Percentiles rank a stretch among this genome's conserved stretches.
Evolutionary conservation across 257 asterid genomes (phyloP).

Genomic region (Echites panduratus): DNA sequence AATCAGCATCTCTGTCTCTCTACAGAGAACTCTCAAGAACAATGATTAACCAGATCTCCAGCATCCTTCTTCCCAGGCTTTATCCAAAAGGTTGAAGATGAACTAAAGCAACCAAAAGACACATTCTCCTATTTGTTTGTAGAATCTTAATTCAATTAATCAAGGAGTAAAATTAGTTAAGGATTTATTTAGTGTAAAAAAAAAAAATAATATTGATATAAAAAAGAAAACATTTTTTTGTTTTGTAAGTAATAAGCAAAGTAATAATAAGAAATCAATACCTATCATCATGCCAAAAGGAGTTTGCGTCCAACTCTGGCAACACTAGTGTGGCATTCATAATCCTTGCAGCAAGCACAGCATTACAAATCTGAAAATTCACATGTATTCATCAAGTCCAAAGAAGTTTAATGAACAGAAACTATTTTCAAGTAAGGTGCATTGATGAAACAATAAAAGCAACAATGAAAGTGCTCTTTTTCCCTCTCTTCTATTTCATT

Average conservation of each 20-base stretch:
- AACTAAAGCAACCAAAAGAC: neutral
- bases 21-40: neutral
- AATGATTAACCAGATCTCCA: constrained; percentile 1
- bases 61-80: neutral
- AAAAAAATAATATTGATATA: too few relatives aligned
- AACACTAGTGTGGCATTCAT: constrained; percentile 96
- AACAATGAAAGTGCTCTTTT: neutral
- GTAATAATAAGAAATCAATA: constrained; percentile 22
- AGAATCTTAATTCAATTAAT: neutral
- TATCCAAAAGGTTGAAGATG: neutral
- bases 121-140: neutral
- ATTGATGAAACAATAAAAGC: neutral
- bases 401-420: neutral
- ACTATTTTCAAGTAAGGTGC: neutral
- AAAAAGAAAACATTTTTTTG: neutral
- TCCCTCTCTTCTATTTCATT: neutral
- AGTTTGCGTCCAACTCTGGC: constrained; percentile 95
- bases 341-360: constrained; percentile 96
- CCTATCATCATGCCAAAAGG: constrained; percentile 99
- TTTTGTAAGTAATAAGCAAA: neutral
- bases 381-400: constrained; percentile 29
- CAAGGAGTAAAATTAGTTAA: neutral
- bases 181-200: neutral
- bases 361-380: constrained; percentile 74
- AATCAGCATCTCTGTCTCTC: neutral